Base-by-base conservation (phyloP, 2,329 filamentous ascomycete species). In the Ambrosiella xylebori region DNA sequence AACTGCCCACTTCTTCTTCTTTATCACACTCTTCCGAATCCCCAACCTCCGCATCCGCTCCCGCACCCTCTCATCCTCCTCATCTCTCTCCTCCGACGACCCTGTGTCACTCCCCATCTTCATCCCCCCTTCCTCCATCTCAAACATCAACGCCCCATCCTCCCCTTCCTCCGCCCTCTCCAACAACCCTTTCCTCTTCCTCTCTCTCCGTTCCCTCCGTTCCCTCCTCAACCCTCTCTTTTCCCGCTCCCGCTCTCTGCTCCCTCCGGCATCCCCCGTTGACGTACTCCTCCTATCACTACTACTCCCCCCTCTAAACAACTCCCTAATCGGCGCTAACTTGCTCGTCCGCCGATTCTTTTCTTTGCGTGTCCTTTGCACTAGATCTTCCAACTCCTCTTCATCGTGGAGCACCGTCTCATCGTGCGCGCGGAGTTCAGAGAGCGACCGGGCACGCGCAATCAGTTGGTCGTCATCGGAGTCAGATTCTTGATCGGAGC, bases 81-180 rank as follows among this genome's bases (percentile, higher is more conserved):
- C 72, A 64, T 84, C 72, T 73, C 76, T 81, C 68, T 78, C 82
- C 27, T 27, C 27, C 27, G 27, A 27, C 0, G 78, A 76, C 40
- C 79, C 80, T 0, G 80, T 82, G 5, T 73, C 74, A 66, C 78
- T 86, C 57, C 84, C 82, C 53, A 84, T 81, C 61, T 77, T 81
- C 65, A 85, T 77, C 1, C 76, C 79, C 1, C 88, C 88, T 66
- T 89, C 85, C 69, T 96, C 90, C 85, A 91, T 88, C 71, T 93
- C 86, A 68, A 88, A 90, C 83, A 95, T 87, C 65, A 94, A 73
- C 68, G 83, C 80, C 41, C 84, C 83, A 63, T 87, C 81, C 66
- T 88, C 85, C 58, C 82, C 82, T 61, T 81, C 69, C 35, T 73
- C 73, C 3, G 79, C 79, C 56, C 77, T 72, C 58, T 74, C 71